phyloP scores from a whole-genome alignment of 495 filamentous ascomycete species.

The Penicillium subrubescens region DNA sequence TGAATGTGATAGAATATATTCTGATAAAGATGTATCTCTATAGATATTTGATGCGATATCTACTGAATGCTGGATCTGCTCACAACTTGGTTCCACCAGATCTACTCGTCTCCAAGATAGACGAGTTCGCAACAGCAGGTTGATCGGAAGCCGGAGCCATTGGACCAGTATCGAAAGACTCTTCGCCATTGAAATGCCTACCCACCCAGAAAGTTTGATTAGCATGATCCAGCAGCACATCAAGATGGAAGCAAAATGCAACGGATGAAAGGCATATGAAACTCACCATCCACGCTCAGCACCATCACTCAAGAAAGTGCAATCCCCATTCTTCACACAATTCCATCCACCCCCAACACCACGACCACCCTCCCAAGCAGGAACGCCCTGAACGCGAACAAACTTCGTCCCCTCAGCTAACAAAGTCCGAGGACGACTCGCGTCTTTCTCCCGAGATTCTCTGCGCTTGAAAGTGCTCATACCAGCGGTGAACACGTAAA shows the following conservation, averaged over 20 bases:
- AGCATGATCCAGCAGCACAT: neutral
- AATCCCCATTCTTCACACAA: slow-evolving; percentile 78
- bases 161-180: slow-evolving; percentile 60
- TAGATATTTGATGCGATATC: neutral
- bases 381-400: slow-evolving; percentile 35
- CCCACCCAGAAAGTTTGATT: neutral
- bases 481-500: slow-evolving; percentile 82
- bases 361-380: slow-evolving; percentile 61
- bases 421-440: slow-evolving; percentile 22
- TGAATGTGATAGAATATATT: neutral
- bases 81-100: slow-evolving; percentile 18
- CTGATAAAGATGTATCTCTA: neutral
- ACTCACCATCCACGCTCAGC: slow-evolving; percentile 90
- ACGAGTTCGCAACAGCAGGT: slow-evolving; percentile 2
- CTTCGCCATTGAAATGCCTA: slow-evolving; percentile 78
- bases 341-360: slow-evolving; percentile 83
- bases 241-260: neutral
- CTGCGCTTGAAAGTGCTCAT: slow-evolving; percentile 62
- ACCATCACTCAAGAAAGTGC: slow-evolving; percentile 72
- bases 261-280: slow-evolving; percentile 17
- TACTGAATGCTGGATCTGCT: neutral
- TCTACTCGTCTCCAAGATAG: neutral
- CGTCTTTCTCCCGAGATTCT: slow-evolving; percentile 7
- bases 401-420: slow-evolving; percentile 37
- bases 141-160: slow-evolving; percentile 32